Evolutionary conservation across 108 stramenopile species (phyloP), one percentile per base, ranked within the genome.

Genomic region (Nitzschia sp.): DNA sequence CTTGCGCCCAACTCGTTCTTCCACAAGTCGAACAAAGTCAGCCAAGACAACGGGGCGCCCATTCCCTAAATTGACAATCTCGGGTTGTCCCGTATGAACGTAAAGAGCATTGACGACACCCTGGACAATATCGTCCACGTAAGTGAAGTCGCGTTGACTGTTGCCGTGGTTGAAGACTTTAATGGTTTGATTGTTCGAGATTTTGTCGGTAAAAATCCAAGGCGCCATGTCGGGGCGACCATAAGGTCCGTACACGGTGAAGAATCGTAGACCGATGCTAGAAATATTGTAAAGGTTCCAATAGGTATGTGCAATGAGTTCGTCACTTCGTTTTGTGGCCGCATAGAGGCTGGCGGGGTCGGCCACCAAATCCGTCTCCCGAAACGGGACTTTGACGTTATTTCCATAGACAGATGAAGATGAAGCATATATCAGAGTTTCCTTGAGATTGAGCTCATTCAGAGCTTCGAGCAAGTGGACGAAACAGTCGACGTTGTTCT

Each of bases 101-200:
- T 96, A 93, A 31, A 99, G 78, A 23, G 97, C 70, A 26, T 92
- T 84, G 17, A 99, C 75, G 32, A 96, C 87, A 1, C 97, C 96
- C 51, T 92, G 78, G 13, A 93, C 95, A 70, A 96, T 93, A 74
- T 97, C 96, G 9, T 68, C 86, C 31, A 98, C 82, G 75, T 94
- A 97, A 21, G 94, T 96, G 75, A 93, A 97, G 71, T 95, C 95
- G 26, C 97, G 84, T 30, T 74, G 27, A 80, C 85, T 36, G 25
- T 90, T 84, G 9, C 98, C 98, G 71, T 98, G 97, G 13, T 97
- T 97, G 77, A 95, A 99, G 73, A 97, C 91, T 65, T 95, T 86
- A 42, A 99, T 87, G 57, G 93, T 91, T 64, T 89, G 33, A 6
- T 97, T 96, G 30, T 86, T 84, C 54, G 76, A 82, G 27, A 99